Base-by-base conservation (phyloP, 1,284 basidiomycete species). In the Rhodotorula sp. region DNA sequence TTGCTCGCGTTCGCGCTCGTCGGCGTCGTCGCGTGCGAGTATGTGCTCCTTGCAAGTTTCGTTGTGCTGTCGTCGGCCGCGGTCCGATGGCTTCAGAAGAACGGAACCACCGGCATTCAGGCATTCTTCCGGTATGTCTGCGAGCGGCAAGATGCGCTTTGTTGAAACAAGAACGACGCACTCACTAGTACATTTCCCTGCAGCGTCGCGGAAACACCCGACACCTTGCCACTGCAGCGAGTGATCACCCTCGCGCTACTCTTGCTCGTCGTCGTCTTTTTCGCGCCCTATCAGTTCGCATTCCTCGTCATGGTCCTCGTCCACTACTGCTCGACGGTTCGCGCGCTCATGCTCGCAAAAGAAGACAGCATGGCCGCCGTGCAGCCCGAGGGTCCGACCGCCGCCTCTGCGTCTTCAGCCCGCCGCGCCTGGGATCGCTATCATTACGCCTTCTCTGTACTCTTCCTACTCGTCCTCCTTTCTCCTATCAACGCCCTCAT, bases 211-310 rank as follows among this genome's bases (percentile, higher is more conserved):
- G 70, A 74, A 38, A 50, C 62, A 4, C 43, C 56, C 15, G 54
- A 68, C 15, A 59, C 70, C 15, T 50, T 71, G 26, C 62, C 71
- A 21, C 38, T 64, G 1, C 73, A 71, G 16, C 76, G 77, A 1
- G 23, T 89, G 23, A 59, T 87, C 10, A 90, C 89, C 1, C 85
- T 91, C 79, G 77, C 78, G 8, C 63, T 88, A 21, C 84, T 94
- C n/a, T 84, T 89, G 58, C 71, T 86, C 18, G 82, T 89, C 19
- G 88, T 93, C 56, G 86, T 89, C 72, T 76, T 92, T 43, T 82
- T 92, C 68, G 84, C 95, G 28, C 94, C 95, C 0, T 93, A 92
- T 86, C 93, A 97, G 81, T 90, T 95, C 47, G 92, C 90, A 2
- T 93, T 91, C 79, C 85, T 95, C 21, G 87, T 90, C 49, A 88